Percentiles rank a stretch among this genome's conserved stretches.
These are phyloP conservation scores for Penicillium roqueforti DNA, from an alignment of 495 filamentous ascomycete species.

Conservation along the genomic window DNA sequence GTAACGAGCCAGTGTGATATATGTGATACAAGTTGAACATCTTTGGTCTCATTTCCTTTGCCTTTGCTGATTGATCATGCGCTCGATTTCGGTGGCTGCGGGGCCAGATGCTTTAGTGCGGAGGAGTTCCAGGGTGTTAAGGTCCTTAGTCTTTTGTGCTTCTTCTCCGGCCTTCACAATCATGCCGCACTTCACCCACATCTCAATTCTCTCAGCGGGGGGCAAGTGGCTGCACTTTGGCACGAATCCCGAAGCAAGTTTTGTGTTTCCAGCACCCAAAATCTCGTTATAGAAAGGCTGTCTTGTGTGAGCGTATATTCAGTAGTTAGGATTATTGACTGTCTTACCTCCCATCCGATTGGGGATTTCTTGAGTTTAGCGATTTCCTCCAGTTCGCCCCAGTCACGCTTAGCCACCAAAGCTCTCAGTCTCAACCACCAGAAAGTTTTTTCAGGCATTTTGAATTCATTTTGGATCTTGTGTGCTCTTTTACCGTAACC, in stretches of 20 bases:
- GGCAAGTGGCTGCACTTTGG: slow-evolving; percentile 72
- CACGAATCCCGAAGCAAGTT: slow-evolving; percentile 77
- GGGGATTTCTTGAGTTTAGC: slow-evolving; percentile 66
- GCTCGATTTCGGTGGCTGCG: slow-evolving; percentile 54
- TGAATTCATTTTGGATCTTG: slow-evolving; percentile 88
- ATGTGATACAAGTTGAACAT: slow-evolving; percentile 8
- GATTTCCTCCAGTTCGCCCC: slow-evolving; percentile 86
- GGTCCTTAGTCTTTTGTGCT: slow-evolving; percentile 76
- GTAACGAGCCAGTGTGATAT: too few species aligned
- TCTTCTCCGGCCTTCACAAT: slow-evolving; percentile 88
- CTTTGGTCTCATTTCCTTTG: slow-evolving; percentile 42
- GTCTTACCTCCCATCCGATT: slow-evolving; percentile 91
- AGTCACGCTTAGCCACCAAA: slow-evolving; percentile 81
- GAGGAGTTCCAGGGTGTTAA: slow-evolving; percentile 59
- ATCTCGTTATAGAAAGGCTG: slow-evolving; percentile 90
- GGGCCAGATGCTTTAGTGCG: slow-evolving; percentile 53
- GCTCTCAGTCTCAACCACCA: slow-evolving; percentile 92
- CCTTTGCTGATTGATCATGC: slow-evolving; percentile 55
- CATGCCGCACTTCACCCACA: slow-evolving; percentile 96
- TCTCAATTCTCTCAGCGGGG: slow-evolving; percentile 68
- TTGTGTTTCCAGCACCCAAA: slow-evolving; percentile 83
- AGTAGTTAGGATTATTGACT: slow-evolving; percentile 8
- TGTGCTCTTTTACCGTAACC: slow-evolving; percentile 76
- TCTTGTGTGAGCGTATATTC: slow-evolving; percentile 22
- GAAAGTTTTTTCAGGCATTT: slow-evolving; percentile 79